Evolutionary conservation across 2,329 filamentous ascomycete species (phyloP), one percentile per base, ranked within the genome.

Genomic region (Calonectria hawksworthii): DNA sequence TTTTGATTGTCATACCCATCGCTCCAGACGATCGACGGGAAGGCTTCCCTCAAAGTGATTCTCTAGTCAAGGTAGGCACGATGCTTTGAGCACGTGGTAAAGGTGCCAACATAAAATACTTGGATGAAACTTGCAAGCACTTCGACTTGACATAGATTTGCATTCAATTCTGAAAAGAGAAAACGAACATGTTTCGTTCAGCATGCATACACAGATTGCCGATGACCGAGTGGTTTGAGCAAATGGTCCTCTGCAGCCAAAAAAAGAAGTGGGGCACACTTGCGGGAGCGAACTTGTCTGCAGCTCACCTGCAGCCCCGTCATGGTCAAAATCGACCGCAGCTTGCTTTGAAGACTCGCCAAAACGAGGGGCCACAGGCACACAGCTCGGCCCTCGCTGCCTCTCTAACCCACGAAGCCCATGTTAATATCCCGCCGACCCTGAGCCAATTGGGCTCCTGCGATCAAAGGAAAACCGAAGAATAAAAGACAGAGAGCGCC

Each of bases 381-480:
- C 44, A 11, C n/a, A 23, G 44, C 41, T 44, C 18, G 18, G 18
- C 9, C 9, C 41, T 44, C 41, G 41, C 50, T 18, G 23, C 50
- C 50, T 34, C 54, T 36, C n/a, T 10, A 18, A 13, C 21, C 56
- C n/a, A 13, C 56, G n/a, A 41, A 44, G 56, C 56, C 26, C 56
- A 63, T 63, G 56, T 63, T 28, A 30, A 21, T 41, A 28, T 41
- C 38, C 34, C 6, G 18, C 56, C 56, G 13, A 38, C 56, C 56
- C 8, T 63, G 56, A 63, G 56, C 56, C 56, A 63, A 63, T 63
- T 63, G 56, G 56, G 56, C 34, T 28, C 32, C 56, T 11, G 44
- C 44, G 44, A 47, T 47, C n/a, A 23, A 10, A 47, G n/a, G 44
- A 23, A 47, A 23, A n/a, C n/a, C 44, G n/a, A 47, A 23, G 23